Evolutionary conservation across 805 yeast genomes (phyloP).

Genomic region (Candida golubevii): DNA sequence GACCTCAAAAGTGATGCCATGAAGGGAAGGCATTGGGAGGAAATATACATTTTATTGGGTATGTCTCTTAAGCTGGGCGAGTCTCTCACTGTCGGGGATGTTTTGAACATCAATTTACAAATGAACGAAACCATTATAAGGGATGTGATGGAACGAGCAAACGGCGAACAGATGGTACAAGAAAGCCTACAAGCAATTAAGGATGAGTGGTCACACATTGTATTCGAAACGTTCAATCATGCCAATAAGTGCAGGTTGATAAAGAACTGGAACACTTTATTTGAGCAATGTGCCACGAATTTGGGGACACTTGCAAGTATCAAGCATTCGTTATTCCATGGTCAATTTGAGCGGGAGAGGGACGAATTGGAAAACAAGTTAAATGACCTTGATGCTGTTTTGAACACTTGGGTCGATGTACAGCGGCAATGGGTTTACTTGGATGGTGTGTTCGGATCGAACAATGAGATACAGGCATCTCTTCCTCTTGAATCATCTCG

Average conservation of each 20-base stretch:
- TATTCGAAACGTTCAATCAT: slow-evolving; percentile 53
- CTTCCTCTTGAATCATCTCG: slow-evolving; percentile 68
- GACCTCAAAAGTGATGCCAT: slow-evolving; percentile 55
- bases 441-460: slow-evolving; percentile 65
- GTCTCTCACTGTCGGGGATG: slow-evolving; percentile 48
- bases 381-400: slow-evolving; percentile 44
- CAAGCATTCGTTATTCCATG: slow-evolving; percentile 62
- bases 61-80: slow-evolving; percentile 17
- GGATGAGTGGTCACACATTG: slow-evolving; percentile 49
- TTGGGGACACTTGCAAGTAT: slow-evolving; percentile 61
- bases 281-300: slow-evolving; percentile 57
- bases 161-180: slow-evolving; percentile 66
- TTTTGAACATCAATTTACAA: slow-evolving; percentile 53
- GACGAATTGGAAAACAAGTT: slow-evolving; percentile 52
- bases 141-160: slow-evolving; percentile 56
- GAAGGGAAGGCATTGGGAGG: slow-evolving; percentile 64
- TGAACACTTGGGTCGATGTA: slow-evolving; percentile 75
- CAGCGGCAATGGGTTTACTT: slow-evolving; percentile 89
- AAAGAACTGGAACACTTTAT: slow-evolving; percentile 61
- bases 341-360: slow-evolving; percentile 56
- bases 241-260: slow-evolving; percentile 52
- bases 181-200: slow-evolving; percentile 49
- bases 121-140: slow-evolving; percentile 45
- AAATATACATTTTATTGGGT: slow-evolving; percentile 35
- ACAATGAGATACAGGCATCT: slow-evolving; percentile 53